Conservation (phyloP, 805 yeast genomes). For the Zygosaccharomyces lentus region DNA sequence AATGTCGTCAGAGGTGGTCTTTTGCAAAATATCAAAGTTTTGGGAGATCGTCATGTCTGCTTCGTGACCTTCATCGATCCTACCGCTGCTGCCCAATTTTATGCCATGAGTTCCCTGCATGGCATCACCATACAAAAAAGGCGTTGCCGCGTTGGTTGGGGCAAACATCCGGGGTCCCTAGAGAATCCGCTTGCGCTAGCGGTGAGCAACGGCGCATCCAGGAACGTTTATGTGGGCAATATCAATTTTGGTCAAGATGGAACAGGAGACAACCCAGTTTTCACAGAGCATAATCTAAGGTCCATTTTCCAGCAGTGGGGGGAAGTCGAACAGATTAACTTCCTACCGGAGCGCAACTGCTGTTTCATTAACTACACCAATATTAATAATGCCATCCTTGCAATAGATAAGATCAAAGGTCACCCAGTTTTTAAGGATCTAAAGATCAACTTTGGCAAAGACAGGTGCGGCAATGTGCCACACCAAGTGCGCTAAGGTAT, state of each 20-base stretch:
- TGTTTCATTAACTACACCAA: constrained; percentile 90
- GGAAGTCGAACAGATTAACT: constrained; percentile 91
- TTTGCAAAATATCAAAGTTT: constrained; percentile 73
- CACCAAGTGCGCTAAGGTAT: constrained; percentile 46
- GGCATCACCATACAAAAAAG: constrained; percentile 83
- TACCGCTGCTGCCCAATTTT: constrained; percentile 95
- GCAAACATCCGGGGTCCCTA: constrained; percentile 90
- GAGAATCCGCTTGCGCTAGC: constrained; percentile 84
- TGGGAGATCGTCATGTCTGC: constrained; percentile 84
- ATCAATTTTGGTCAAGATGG: constrained; percentile 40
- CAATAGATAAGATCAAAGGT: constrained; percentile 84
- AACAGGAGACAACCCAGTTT: constrained; percentile 31
- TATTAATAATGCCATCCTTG: constrained; percentile 85
- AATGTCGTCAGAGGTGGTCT: constrained; percentile 95
- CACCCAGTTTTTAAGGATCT: constrained; percentile 62
- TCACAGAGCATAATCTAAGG: constrained; percentile 58
- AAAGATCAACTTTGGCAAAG: constrained; percentile 89
- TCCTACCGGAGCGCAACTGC: constrained; percentile 75
- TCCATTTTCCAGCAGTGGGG: constrained; percentile 78
- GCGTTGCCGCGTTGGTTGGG: constrained; percentile 94
- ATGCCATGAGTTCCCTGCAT: constrained; percentile 87
- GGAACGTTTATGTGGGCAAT: constrained; percentile 86
- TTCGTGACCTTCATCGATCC: constrained; percentile 95
- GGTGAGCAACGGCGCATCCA: constrained; percentile 87
- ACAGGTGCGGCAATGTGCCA: constrained; percentile 92